Conservation (phyloP, 768 basidiomycete genomes). For the Lactarius vividus region DNA sequence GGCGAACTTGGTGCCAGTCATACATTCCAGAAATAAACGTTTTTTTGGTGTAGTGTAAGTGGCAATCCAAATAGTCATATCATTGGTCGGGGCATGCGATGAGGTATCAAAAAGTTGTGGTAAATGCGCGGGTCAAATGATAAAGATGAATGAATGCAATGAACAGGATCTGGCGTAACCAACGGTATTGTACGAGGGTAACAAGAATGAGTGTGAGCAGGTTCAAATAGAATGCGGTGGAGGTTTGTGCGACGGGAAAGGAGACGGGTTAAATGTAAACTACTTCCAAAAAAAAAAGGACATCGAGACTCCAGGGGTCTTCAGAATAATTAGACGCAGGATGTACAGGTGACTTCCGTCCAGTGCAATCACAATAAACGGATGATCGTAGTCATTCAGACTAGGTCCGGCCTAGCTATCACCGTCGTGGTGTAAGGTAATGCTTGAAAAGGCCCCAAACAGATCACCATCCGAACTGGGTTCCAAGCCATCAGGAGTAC, state of each 20-base stretch:
- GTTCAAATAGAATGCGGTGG: neutral
- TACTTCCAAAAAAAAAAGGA: neutral
- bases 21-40: slow-evolving; percentile 7
- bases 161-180: slow-evolving; percentile 9
- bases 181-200: slow-evolving; percentile 14
- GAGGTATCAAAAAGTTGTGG: slow-evolving; percentile 25
- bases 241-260: neutral
- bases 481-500: slow-evolving; percentile 43
- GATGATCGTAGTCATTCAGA: neutral
- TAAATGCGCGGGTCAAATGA: slow-evolving; percentile 27
- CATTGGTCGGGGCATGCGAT: slow-evolving; percentile 22
- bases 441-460: slow-evolving; percentile 86
- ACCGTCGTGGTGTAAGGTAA: slow-evolving; percentile 84
- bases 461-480: slow-evolving; percentile 55
- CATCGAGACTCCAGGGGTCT: neutral
- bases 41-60: slow-evolving; percentile 18
- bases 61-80: slow-evolving; percentile 26
- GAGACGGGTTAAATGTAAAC: neutral
- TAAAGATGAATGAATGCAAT: slow-evolving; percentile 23
- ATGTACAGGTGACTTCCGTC: neutral
- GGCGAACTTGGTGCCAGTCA: slow-evolving; percentile 1
- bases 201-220: slow-evolving; percentile 14
- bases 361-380: neutral
- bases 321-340: neutral
- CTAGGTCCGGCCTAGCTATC: slow-evolving; percentile 37